Base-by-base conservation (phyloP, 2,329 filamentous ascomycete species). In the Nigrospora osmanthi region DNA sequence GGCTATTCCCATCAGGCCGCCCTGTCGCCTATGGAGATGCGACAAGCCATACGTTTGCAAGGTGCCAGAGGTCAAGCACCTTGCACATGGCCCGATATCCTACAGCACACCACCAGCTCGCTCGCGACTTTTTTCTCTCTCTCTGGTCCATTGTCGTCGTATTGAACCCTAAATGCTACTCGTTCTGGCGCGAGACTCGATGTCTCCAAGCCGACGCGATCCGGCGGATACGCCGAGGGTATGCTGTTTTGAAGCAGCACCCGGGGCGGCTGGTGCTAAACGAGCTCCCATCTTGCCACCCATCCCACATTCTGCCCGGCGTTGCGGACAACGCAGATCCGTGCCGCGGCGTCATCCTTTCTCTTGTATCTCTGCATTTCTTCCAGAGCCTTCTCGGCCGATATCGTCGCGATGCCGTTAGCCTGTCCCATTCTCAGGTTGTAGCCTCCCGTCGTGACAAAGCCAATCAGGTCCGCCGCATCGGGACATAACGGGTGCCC, bases 401-500 rank as follows among this genome's bases (percentile, higher is more conserved):
- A 69, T 23, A 97, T 59, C 41, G 78, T 83, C 0, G 86, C 93
- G 47, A 97, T 73, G 0, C 83, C 91, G 14, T 81, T 81, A 1
- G 85, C 87, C 52, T 75, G 78, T 0, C 91, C 93, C 51, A 85
- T 80, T 2, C 80, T 78, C 2, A 97, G 75, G 56, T 85, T 89
- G 61, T 85, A 95, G 42, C 87, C 84, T 0, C 91, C 93, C 1
- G 85, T 85, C 2, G 89, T 96, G 19, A 96, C 83, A 60, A 95
- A 98, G 0, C 93, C 93, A 42, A 97, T 78, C 12, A 97, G 71
- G 60, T 96, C 87, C 17, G 77, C 72, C 49, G 81, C 81, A 11
- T 73, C 72, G 0, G 91, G 91, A n/a, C 89, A 80, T 0, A 81
- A 58, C 1, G 84, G 83, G 53, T 87, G 80, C 0, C 70, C 69